phyloP scores from a whole-genome alignment of 805 yeast species.

The Brettanomyces bruxellensis region DNA sequence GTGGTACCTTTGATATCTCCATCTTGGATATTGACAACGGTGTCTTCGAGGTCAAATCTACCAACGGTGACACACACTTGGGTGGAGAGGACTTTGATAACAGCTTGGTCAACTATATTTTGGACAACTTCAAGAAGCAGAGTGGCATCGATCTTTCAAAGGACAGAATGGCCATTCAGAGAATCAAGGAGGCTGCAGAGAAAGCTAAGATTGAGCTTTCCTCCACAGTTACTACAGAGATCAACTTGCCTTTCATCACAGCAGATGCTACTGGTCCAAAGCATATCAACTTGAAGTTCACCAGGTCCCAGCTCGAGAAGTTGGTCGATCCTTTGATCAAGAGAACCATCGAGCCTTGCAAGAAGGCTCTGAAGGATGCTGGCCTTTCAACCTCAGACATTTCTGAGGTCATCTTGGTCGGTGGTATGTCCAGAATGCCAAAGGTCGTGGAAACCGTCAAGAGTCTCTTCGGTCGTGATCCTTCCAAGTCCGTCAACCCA shows the following conservation, averaged over 20 bases:
- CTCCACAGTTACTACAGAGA: slow-evolving; percentile 49
- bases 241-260: slow-evolving; percentile 62
- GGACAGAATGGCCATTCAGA: slow-evolving; percentile 55
- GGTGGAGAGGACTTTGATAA: slow-evolving; percentile 94
- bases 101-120: slow-evolving; percentile 67
- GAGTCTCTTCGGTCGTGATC: slow-evolving; percentile 49
- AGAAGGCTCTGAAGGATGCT: slow-evolving; percentile 68
- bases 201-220: slow-evolving; percentile 68
- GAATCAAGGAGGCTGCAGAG: slow-evolving; percentile 76
- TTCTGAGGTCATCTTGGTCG: slow-evolving; percentile 70
- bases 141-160: slow-evolving; percentile 44
- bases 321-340: slow-evolving; percentile 60
- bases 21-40: slow-evolving; percentile 95
- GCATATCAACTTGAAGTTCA: slow-evolving; percentile 49
- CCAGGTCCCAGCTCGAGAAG: slow-evolving; percentile 60
- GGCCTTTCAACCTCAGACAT: slow-evolving; percentile 54
- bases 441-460: slow-evolving; percentile 57
- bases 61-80: slow-evolving; percentile 91
- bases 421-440: slow-evolving; percentile 92
- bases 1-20: slow-evolving; percentile 97
- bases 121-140: slow-evolving; percentile 46
- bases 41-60: slow-evolving; percentile 95
- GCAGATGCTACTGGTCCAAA: slow-evolving; percentile 39
- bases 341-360: slow-evolving; percentile 64
- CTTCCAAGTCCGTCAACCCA: slow-evolving; percentile 73